Evolutionary conservation across 1,284 basidiomycete species (phyloP).

Genomic region (Trametes hirsuta): DNA sequence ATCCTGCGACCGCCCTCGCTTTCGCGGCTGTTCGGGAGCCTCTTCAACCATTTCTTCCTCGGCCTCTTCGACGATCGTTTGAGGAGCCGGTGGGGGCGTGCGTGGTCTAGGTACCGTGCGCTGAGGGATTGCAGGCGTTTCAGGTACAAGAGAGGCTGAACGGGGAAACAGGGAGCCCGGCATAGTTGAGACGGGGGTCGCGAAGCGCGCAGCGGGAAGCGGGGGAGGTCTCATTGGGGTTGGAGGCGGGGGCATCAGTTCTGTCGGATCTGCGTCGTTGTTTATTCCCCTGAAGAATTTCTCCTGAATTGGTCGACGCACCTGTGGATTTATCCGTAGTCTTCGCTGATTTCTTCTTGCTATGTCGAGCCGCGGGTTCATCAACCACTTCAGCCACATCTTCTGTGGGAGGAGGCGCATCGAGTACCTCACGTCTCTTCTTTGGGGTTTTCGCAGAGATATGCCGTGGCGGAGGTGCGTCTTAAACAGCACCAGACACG

Average conservation of each 20-base stretch:
- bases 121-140: slow-evolving; percentile 23
- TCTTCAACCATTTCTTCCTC: neutral
- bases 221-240: slow-evolving; percentile 40
- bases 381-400: slow-evolving; percentile 8
- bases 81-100: slow-evolving; percentile 19
- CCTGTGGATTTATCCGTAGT: neutral
- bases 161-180: slow-evolving; percentile 78
- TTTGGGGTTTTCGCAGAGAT: slow-evolving; percentile 9
- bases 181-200: slow-evolving; percentile 58
- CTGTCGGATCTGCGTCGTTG: neutral
- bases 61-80: neutral
- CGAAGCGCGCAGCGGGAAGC: slow-evolving; percentile 27
- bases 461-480: slow-evolving; percentile 2
- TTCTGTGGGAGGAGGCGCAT: neutral
- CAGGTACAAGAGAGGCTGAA: slow-evolving; percentile 64
- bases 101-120: slow-evolving; percentile 16
- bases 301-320: neutral
- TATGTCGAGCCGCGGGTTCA: slow-evolving; percentile 5
- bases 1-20: slow-evolving; percentile 8
- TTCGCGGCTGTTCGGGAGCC: neutral
- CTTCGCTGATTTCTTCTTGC: slow-evolving; percentile 5
- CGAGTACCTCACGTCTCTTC: slow-evolving; percentile 13
- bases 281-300: neutral
- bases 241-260: slow-evolving; percentile 22
- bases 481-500: neutral